Base-by-base conservation (phyloP, 2,329 filamentous ascomycete genomes). In the Aspergillus pseudoglaucus region DNA sequence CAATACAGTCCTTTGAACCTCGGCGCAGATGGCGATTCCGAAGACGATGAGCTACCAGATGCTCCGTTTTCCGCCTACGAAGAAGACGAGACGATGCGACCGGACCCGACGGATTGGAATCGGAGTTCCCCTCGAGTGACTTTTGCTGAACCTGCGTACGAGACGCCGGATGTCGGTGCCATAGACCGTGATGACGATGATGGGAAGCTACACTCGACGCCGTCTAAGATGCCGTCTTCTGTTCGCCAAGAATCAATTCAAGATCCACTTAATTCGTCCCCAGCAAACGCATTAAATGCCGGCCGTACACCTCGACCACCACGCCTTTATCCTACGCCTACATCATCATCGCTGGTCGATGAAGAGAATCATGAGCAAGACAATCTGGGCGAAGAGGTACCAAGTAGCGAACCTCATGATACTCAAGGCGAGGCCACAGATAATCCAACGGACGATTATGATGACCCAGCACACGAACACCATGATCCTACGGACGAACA, bases 291-390 rank as follows among this genome's bases (percentile, higher is more conserved):
- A 42, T 56, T 63, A 33, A 53, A 65, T 46, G 64, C 63, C 12
- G 60, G 62, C 17, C 63, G 57, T 49, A 65, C 61, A 25, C 66
- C 67, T 12, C 51, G 54, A 39, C 58, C 61, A 42, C 59, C 59
- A 44, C 64, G 62, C 43, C 58, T 55, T n/a, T 71, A 72, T 48
- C 68, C 69, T 10, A 68, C 65, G 9, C 68, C 68, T 8, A 67
- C 65, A 2, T 69, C 67, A 12, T 70, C 69, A 23, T 71, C 69
- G 32, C 58, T 66, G 47, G 52, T 58, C 40, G 68, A 65, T 35
- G 69, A 68, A 47, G 66, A 70, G 25, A 61, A 55, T 15, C 53
- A 56, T 30, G 50, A 57, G 6, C 55, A 56, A 30, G 41, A 53
- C 4, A 50, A 49, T 23, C 48, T 51, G 14, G 33, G 27, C 17